Evolutionary conservation across 2,329 filamentous ascomycete genomes (phyloP), one percentile per base, ranked within the genome.

Genomic region (Alternaria viburni): DNA sequence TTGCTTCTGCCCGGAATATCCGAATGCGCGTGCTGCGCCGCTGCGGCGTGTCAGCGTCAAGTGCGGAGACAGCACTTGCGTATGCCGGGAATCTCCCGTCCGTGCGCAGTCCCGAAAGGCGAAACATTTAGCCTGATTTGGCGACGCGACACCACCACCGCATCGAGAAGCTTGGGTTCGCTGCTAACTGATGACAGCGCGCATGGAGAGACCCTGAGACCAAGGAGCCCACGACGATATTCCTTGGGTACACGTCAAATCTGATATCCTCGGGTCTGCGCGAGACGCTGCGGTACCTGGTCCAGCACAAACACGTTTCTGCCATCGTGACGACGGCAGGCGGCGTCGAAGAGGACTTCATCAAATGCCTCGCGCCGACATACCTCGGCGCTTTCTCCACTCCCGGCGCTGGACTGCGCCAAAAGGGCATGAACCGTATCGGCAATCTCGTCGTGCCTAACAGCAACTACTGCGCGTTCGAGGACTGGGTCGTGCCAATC

Each of bases 161-260:
- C 66, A 65, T 66, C 57, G 64, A 67, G 66, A 65, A 65, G 68
- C 68, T 65, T 62, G 50, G 66, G 67, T 63, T 69, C 69, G 62
- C 62, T 67, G 69, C 72, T 76, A 72, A 77, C 69, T 60, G 50
- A 57, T 70, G 52, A 71, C 76, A 90, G 93, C 88, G 93, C 77
- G 86, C 87, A 61, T 98, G 93, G 90, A 86, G 86, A 65, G 91
- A 97, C 77, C 88, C 92, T 1, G 91, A 94, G 75, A 92, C 92
- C 2, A 88, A 88, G 13, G 89, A 91, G 25, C 88, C 88, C 74
- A 96, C 96, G 17, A 98, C 96, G 64, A 95, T 99, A 72, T 98
- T 99, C 81, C 88, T 99, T 9, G 96, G 96, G 61, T 99, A 97
- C 83, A 99, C 96, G 10, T 97, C 93, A 54, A 99, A 99, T 79